A percentile compares a stretch with the other conserved stretches of the same genome.
phyloP scores from a whole-genome alignment of 164 flowering plant genomes.

The Aristolochia fimbriata region DNA sequence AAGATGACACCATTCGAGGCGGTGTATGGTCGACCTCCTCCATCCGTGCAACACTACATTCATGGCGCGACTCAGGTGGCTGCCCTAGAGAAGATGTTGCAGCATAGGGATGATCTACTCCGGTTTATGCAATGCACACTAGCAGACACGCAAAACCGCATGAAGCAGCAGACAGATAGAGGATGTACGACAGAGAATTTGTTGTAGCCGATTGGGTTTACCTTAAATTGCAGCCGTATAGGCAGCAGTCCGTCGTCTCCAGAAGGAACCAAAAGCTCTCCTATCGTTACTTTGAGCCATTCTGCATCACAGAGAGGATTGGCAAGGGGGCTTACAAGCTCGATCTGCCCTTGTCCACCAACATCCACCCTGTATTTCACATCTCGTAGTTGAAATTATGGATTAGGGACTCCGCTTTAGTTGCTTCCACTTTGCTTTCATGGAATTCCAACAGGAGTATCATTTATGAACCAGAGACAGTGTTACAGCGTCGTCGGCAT shows the following conservation, averaged over 20 bases:
- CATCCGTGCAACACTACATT: background rate
- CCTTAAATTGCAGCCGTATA: background rate
- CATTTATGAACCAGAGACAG: too few relatives aligned
- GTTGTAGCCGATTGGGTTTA: background rate
- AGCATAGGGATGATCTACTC: background rate
- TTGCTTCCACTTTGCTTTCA: too few relatives aligned
- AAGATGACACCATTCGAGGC: conserved; percentile 1
- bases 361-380: too few relatives aligned
- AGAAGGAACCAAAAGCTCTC: background rate
- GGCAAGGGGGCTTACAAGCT: too few relatives aligned
- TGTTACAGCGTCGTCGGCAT: too few relatives aligned
- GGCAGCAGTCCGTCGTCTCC: background rate
- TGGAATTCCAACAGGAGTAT: too few relatives aligned
- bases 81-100: background rate
- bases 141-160: background rate
- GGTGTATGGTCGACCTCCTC: conserved; percentile 1
- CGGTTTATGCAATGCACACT: background rate
- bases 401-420: too few relatives aligned
- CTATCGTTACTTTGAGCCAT: background rate
- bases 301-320: too few relatives aligned
- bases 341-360: too few relatives aligned
- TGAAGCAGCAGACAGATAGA: background rate
- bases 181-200: background rate
- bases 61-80: background rate
- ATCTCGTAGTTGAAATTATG: too few relatives aligned